A percentile compares a stretch with the other conserved stretches of the same genome.
Evolutionary conservation across 192 early-diverging fungal species (phyloP).

Genomic region (Coemansia sp.): DNA sequence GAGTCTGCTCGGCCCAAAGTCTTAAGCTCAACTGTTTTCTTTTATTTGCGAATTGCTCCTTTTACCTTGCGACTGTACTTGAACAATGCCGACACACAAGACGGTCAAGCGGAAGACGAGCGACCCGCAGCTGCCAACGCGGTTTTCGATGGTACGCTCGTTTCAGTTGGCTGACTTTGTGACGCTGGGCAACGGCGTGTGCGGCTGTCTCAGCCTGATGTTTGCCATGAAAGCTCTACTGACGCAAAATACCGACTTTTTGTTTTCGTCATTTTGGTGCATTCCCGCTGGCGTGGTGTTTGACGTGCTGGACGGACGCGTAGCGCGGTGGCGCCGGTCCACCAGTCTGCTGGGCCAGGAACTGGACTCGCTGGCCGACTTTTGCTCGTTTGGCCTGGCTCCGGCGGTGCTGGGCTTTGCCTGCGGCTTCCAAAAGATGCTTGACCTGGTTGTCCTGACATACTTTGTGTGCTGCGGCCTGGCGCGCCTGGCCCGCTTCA

Average conservation of each 20-base stretch:
- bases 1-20: neutral
- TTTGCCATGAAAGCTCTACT: slow-evolving; percentile 72
- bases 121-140: slow-evolving; percentile 38
- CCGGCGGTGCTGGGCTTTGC: slow-evolving; percentile 82
- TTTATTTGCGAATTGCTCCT: neutral
- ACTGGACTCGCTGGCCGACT: slow-evolving; percentile 85
- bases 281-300: slow-evolving; percentile 70
- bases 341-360: slow-evolving; percentile 82
- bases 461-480: slow-evolving; percentile 88
- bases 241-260: slow-evolving; percentile 61
- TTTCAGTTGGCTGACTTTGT: slow-evolving; percentile 85
- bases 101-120: slow-evolving; percentile 40
- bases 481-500: slow-evolving; percentile 83
- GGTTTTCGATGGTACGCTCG: slow-evolving; percentile 58
- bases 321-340: slow-evolving; percentile 78
- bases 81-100: slow-evolving; percentile 9
- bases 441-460: slow-evolving; percentile 73
- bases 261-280: slow-evolving; percentile 63
- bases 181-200: slow-evolving; percentile 82
- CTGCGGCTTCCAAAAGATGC: slow-evolving; percentile 78
- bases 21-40: neutral
- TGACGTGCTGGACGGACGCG: slow-evolving; percentile 75
- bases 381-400: slow-evolving; percentile 75
- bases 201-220: slow-evolving; percentile 70
- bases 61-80: neutral